Conservation (phyloP, 2,329 filamentous ascomycete species). For the Colletotrichum eremochloae region DNA sequence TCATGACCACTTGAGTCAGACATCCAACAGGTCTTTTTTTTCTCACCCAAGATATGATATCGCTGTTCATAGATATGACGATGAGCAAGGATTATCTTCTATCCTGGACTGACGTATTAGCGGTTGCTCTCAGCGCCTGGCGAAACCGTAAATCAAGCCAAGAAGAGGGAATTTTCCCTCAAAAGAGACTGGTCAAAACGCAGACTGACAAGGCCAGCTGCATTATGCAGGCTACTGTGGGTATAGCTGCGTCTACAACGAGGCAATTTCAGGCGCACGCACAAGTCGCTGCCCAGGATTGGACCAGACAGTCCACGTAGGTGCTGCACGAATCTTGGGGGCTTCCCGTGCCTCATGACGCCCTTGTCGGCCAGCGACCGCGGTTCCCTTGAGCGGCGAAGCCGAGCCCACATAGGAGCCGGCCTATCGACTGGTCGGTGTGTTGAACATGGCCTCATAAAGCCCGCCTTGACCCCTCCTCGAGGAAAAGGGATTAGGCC, state of each 20-base stretch:
- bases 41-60: neutral
- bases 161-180: constrained; percentile 5
- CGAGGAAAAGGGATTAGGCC: neutral
- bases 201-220: constrained; percentile 31
- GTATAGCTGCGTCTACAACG: constrained; percentile 25
- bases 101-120: neutral
- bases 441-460: constrained; percentile 10
- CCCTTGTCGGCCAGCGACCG: constrained; percentile 13
- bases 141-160: constrained; percentile 15
- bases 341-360: constrained; percentile 25
- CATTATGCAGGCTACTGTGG: constrained; percentile 38
- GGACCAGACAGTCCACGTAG: constrained; percentile 25
- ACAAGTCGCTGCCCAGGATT: constrained; percentile 25
- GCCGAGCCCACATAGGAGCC: constrained; percentile 23
- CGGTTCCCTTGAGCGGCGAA: constrained; percentile 31
- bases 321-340: constrained; percentile 5
- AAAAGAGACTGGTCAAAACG: constrained; percentile 7
- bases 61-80: constrained; percentile 2
- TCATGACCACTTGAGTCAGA: constrained; percentile 25
- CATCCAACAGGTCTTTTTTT: constrained; percentile 1
- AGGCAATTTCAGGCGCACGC: constrained; percentile 18
- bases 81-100: neutral
- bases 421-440: constrained; percentile 25
- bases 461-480: constrained; percentile 21
- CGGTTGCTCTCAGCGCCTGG: constrained; percentile 18